A percentile compares a stretch with the other conserved stretches of the same genome.
These are phyloP conservation scores for Margaritispora aquatica DNA, from an alignment of 495 filamentous ascomycete genomes.

Conservation along the genomic window DNA sequence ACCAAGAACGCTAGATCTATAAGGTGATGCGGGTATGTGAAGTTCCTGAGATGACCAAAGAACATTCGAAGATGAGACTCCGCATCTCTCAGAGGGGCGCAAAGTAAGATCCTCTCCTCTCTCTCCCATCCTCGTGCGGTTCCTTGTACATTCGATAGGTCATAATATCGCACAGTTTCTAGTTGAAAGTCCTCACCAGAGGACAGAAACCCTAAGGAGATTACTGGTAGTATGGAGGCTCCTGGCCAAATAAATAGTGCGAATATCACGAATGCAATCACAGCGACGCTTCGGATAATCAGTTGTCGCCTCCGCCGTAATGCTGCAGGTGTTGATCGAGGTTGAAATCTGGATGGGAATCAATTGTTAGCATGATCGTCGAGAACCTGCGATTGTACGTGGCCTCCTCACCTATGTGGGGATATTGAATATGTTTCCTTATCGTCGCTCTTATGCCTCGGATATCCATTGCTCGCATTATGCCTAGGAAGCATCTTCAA, in stretches of 20 bases:
- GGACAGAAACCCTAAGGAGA: conserved; percentile 69
- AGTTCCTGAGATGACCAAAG: conserved; percentile 90
- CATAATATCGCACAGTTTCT: conserved; percentile 94
- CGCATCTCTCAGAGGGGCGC: conserved; percentile 90
- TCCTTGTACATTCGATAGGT: conserved; percentile 84
- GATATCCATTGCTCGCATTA: conserved; percentile 65
- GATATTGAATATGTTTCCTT: conserved; percentile 71
- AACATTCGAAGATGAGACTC: conserved; percentile 95
- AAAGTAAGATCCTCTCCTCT: conserved; percentile 91
- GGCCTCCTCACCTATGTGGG: conserved; percentile 66
- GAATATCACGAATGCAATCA: conserved; percentile 47
- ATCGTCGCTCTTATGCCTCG: conserved; percentile 43
- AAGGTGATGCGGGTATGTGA: conserved; percentile 95
- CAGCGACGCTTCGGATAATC: conserved; percentile 55
- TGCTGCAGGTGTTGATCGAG: conserved; percentile 65
- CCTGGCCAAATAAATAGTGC: conserved; percentile 60
- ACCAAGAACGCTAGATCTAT: conserved; percentile 97
- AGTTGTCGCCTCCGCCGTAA: conserved; percentile 69
- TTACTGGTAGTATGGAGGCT: conserved; percentile 58
- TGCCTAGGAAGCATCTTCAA: conserved; percentile 51
- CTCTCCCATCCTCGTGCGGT: conserved; percentile 88
- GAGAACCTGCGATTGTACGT: neutral
- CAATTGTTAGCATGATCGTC: conserved; percentile 7
- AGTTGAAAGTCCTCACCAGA: conserved; percentile 67
- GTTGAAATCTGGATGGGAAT: conserved; percentile 64